These are phyloP conservation scores for Heliosperma pusillum DNA, from an alignment of 148 eudicot genomes.

Conservation along the genomic window DNA sequence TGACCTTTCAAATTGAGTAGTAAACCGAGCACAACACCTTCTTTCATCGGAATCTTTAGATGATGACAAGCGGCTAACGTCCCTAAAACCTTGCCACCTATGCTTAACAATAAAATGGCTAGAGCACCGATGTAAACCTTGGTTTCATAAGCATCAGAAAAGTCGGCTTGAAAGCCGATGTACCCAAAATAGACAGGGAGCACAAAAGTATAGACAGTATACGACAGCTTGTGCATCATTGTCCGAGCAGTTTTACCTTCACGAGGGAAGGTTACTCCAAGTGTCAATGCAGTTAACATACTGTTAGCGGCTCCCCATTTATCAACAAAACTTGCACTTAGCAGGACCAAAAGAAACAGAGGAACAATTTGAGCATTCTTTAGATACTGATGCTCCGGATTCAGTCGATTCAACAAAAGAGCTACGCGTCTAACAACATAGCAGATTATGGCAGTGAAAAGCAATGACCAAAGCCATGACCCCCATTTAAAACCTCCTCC, in stretches of 20 bases:
- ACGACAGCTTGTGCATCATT: slow-evolving; percentile 63
- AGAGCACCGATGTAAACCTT: slow-evolving; percentile 32
- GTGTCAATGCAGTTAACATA: slow-evolving; percentile 57
- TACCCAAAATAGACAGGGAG: slow-evolving; percentile 86
- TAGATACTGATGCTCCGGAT: slow-evolving; percentile 54
- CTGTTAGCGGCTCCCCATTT: slow-evolving; percentile 69
- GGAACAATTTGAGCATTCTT: slow-evolving; percentile 55
- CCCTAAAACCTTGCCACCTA: slow-evolving; percentile 79
- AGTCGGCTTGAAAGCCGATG: slow-evolving; percentile 73
- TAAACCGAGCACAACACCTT: slow-evolving; percentile 75
- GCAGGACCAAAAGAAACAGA: slow-evolving; percentile 50
- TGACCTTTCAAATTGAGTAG: slow-evolving; percentile 82
- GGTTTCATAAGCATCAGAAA: slow-evolving; percentile 23
- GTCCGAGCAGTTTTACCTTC: slow-evolving; percentile 83
- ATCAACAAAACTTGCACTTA: slow-evolving; percentile 65
- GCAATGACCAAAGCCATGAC: slow-evolving; percentile 38
- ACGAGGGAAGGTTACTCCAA: slow-evolving; percentile 76
- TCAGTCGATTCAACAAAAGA: slow-evolving; percentile 58
- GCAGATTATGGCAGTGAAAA: slow-evolving; percentile 42
- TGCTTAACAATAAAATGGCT: slow-evolving; percentile 47
- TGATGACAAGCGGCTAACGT: slow-evolving; percentile 61
- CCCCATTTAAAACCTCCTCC: slow-evolving; percentile 20
- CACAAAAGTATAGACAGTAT: slow-evolving; percentile 65
- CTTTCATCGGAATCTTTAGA: slow-evolving; percentile 62
- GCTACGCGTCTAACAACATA: slow-evolving; percentile 49